Conservation (phyloP, 257 asterid species). For the Paulownia fortunei region DNA sequence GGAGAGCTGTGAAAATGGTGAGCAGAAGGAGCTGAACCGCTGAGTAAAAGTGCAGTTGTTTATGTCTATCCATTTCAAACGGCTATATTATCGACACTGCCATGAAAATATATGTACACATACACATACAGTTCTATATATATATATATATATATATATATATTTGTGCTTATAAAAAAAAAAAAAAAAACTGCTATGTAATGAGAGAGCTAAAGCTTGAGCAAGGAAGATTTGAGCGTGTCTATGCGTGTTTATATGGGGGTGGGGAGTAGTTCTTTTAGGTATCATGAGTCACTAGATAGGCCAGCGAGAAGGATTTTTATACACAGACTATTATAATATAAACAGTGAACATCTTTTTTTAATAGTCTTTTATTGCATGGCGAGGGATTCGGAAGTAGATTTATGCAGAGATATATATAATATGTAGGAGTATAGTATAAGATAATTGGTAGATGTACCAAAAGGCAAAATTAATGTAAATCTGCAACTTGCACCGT, state of each 20-base stretch:
- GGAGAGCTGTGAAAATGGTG: conserved; percentile 23
- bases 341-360: not conserved
- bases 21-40: conserved; percentile 21
- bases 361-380: conserved; percentile 3
- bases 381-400: not conserved
- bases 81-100: not conserved
- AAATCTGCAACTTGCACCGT: conserved; percentile 10
- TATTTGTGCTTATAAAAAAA: not conserved
- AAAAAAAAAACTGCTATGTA: not conserved
- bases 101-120: conserved; percentile 14
- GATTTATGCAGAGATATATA: not conserved
- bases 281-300: not conserved
- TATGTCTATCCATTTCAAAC: conserved; percentile 31
- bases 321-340: not conserved
- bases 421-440: not conserved
- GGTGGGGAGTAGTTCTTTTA: not conserved
- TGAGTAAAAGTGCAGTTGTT: conserved; percentile 5
- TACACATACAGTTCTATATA: not conserved
- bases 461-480: not conserved
- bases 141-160: not conserved
- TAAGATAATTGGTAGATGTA: conserved; percentile 16
- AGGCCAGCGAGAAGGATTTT: not conserved
- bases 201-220: not conserved
- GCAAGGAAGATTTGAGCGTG: conserved; percentile 1
- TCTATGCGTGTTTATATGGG: not conserved